A percentile compares a stretch with the other conserved stretches of the same genome.
Conservation (phyloP, 768 basidiomycete species). For the Lactarius trivialis region DNA sequence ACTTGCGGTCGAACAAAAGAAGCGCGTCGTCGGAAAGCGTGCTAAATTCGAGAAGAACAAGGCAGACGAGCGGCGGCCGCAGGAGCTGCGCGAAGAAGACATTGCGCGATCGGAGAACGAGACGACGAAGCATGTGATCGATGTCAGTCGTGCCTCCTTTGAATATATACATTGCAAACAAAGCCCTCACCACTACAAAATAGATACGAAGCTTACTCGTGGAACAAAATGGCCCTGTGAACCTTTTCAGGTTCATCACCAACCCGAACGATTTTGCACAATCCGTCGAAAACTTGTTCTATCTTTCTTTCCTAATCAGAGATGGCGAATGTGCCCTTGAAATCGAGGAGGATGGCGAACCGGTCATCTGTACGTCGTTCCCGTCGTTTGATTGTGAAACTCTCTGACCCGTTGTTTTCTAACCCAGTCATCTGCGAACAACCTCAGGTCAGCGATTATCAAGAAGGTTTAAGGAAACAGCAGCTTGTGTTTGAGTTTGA, state of each 20-base stretch:
- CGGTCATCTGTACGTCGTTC: slow-evolving; percentile 58
- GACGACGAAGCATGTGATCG: slow-evolving; percentile 78
- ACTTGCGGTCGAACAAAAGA: slow-evolving; percentile 78
- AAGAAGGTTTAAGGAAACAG: slow-evolving; percentile 56
- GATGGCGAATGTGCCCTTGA: slow-evolving; percentile 78
- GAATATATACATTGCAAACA: background rate
- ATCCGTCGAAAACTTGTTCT: slow-evolving; percentile 95
- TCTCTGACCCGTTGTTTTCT: background rate
- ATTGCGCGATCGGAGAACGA: slow-evolving; percentile 81
- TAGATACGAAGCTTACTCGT: slow-evolving; percentile 61
- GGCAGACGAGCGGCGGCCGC: slow-evolving; percentile 61
- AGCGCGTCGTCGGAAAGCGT: slow-evolving; percentile 52
- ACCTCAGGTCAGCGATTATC: slow-evolving; percentile 58
- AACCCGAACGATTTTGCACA: slow-evolving; percentile 91
- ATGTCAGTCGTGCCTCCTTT: slow-evolving; percentile 39
- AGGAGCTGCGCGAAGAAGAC: slow-evolving; percentile 78
- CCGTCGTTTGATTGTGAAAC: background rate
- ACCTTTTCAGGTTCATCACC: slow-evolving; percentile 81
- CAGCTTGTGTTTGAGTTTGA: slow-evolving; percentile 93
- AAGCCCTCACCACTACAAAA: too few species aligned
- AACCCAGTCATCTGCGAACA: slow-evolving; percentile 53
- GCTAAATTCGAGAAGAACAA: slow-evolving; percentile 66
- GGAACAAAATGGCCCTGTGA: slow-evolving; percentile 44
- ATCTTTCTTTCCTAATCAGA: slow-evolving; percentile 86
- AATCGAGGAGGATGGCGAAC: slow-evolving; percentile 58